Conservation (phyloP, 352 stramenopile species). For the Globisporangium heterothallicum region DNA sequence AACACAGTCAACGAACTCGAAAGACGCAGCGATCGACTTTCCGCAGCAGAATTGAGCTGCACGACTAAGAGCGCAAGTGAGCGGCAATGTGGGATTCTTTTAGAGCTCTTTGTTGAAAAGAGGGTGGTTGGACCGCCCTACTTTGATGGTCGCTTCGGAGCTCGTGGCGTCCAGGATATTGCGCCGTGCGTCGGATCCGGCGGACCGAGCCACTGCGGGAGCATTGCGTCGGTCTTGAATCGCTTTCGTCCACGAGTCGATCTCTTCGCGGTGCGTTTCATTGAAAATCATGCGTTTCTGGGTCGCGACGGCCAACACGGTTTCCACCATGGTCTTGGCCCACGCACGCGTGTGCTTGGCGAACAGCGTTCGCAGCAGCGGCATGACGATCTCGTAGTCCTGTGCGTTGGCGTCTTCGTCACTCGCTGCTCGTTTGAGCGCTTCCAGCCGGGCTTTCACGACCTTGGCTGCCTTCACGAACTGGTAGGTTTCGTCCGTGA, state of each 20-base stretch:
- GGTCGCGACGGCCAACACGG: slow-evolving; percentile 45
- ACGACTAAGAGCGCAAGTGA: neutral
- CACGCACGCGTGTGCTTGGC: slow-evolving; percentile 40
- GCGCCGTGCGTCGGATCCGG: slow-evolving; percentile 53
- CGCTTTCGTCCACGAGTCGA: slow-evolving; percentile 63
- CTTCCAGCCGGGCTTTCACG: slow-evolving; percentile 48
- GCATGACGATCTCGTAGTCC: slow-evolving; percentile 43
- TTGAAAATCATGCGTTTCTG: slow-evolving; percentile 48
- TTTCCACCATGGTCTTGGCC: slow-evolving; percentile 59
- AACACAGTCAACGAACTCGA: no score
- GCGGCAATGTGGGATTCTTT: neutral
- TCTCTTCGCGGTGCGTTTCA: slow-evolving; percentile 34
- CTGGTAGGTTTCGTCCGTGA: slow-evolving; percentile 79
- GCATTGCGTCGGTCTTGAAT: slow-evolving; percentile 48
- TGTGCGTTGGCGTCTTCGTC: slow-evolving; percentile 3
- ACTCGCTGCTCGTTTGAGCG: slow-evolving; percentile 5
- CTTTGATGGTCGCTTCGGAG: slow-evolving; percentile 51
- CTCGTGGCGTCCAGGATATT: slow-evolving; percentile 43
- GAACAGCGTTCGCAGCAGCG: slow-evolving; percentile 57
- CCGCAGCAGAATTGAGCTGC: no score
- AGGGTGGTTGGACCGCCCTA: slow-evolving; percentile 66
- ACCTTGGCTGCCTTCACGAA: slow-evolving; percentile 67
- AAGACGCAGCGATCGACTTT: no score
- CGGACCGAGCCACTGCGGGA: slow-evolving; percentile 24
- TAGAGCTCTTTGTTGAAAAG: slow-evolving; percentile 64